Evolutionary conservation across 805 yeast genomes (phyloP), one percentile per base, ranked within the genome.

Genomic region (Yarrowia sp.): DNA sequence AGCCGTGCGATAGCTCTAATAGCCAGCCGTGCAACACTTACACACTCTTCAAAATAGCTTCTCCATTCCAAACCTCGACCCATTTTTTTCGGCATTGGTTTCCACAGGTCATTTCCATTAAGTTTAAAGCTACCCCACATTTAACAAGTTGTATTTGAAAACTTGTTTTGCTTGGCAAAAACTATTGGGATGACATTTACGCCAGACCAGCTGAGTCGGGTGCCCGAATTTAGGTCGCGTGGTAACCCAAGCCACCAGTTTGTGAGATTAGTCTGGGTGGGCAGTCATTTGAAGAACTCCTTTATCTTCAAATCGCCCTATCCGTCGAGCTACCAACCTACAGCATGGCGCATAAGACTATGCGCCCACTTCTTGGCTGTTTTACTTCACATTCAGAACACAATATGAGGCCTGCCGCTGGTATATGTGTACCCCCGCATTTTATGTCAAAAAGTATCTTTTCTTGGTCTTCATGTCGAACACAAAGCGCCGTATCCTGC

Each of bases 311-410:
- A 32, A 32, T 14, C 24, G 24, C 14, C 17, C 2, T 16, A 10
- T 48, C 11, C 6, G n/a, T 2, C 21, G 14, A 3, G 14, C 4
- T 16, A 28, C 19, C 35, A 1, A 24, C 17, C 24, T 19, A 30
- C 14, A 32, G 7, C 28, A 32, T 32, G 14, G 9, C 17, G 26
- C 14, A 14, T 19, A 32, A 14, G 38, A 5, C 14, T 19, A 32
- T 32, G 54, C 54, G 54, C 54, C 54, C 54, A 48, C 54, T 19
- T 48, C 54, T 48, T 48, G 54, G 54, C 54, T 48, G 54, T 28
- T 32, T 48, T 48, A 24, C 54, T 4, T 14, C 54, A 48, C 21
- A 46, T 17, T n/a, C 19, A n/a, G 14, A 14, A 16, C 36, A 17
- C 52, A 16, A 21, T 30, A 30, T 12, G 38, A 48, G 38, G 38